Conservation (phyloP, 345 rosid genomes). For the Passiflora organensis region DNA sequence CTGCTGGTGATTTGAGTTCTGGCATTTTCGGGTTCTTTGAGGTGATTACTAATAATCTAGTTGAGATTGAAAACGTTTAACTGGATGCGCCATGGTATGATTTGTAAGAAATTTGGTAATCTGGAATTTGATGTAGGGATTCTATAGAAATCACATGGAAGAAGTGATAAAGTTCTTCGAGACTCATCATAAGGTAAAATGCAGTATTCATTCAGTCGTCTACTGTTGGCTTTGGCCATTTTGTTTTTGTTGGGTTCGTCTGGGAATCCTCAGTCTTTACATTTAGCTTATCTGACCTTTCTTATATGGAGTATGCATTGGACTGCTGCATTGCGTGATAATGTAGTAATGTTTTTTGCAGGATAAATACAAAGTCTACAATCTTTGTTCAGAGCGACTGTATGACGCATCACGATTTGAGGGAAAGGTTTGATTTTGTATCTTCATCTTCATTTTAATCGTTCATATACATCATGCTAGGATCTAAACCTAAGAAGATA, state of each 20-base stretch:
- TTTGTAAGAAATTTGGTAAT: not conserved
- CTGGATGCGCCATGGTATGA: not conserved
- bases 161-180: slow-evolving; percentile 30
- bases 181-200: slow-evolving; percentile 25
- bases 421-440: slow-evolving; percentile 23
- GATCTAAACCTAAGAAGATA: not conserved
- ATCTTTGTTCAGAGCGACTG: slow-evolving; percentile 30
- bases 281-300: not conserved
- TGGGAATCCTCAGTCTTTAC: not conserved
- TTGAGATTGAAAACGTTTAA: not conserved
- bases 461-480: slow-evolving; percentile 2
- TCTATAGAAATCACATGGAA: slow-evolving; percentile 34
- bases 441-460: slow-evolving; percentile 1
- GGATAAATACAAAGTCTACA: slow-evolving; percentile 32
- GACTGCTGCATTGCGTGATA: not conserved
- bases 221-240: not conserved
- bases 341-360: slow-evolving; percentile 19
- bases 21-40: slow-evolving; percentile 31
- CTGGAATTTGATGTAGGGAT: slow-evolving; percentile 19
- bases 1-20: slow-evolving; percentile 35
- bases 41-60: slow-evolving; percentile 9
- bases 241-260: not conserved
- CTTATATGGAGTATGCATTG: not conserved
- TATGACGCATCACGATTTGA: slow-evolving; percentile 26
- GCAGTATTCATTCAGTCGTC: not conserved